These are phyloP conservation scores for Neurospora sp. DNA, from an alignment of 495 filamentous ascomycete species.

Conservation along the genomic window DNA sequence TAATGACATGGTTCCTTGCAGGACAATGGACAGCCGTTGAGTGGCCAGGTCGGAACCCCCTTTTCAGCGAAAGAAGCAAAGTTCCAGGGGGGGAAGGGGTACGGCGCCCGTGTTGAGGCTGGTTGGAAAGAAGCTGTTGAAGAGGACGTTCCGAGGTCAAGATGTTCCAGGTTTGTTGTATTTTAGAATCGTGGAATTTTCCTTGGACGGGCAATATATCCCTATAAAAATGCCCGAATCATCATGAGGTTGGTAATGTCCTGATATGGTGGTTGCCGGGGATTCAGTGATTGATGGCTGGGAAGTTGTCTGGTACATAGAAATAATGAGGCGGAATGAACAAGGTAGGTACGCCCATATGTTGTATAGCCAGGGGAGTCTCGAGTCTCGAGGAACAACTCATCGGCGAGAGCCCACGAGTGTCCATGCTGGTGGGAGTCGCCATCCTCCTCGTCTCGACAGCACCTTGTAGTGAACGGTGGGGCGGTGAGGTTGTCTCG, in stretches of 20 bases:
- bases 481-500: not conserved
- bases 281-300: not conserved
- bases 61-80: not conserved
- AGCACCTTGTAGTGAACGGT: not conserved
- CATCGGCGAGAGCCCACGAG: not conserved
- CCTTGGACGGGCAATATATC: not conserved
- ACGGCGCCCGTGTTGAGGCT: not conserved
- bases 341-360: not conserved
- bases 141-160: not conserved
- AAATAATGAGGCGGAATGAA: not conserved
- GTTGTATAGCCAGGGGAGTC: not conserved
- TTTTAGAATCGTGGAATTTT: not conserved
- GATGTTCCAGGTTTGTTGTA: not conserved
- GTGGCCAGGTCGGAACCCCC: not conserved
- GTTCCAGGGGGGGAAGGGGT: not conserved
- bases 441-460: not conserved
- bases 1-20: not conserved
- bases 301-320: not conserved
- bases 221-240: not conserved
- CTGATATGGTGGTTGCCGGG: not conserved
- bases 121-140: not conserved
- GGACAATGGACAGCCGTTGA: not conserved
- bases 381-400: not conserved
- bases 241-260: not conserved
- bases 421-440: not conserved